These are phyloP conservation scores for Pythium brachiatum DNA, from an alignment of 352 stramenopile species.

Conservation along the genomic window DNA sequence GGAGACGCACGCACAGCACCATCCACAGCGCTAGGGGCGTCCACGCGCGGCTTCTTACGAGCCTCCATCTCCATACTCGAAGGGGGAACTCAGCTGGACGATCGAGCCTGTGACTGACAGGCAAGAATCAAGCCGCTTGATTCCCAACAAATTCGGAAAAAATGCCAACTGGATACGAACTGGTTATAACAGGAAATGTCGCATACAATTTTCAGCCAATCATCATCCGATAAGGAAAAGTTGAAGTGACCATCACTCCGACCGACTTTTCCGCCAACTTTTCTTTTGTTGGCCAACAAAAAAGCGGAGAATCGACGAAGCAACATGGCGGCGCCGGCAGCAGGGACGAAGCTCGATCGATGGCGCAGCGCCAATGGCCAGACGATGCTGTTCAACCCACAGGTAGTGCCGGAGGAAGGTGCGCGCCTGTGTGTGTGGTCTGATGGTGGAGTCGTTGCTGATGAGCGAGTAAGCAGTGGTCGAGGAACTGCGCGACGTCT, in stretches of 20 bases:
- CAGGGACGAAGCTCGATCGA: constrained; percentile 30
- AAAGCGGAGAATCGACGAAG: not conserved
- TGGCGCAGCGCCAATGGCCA: constrained; percentile 44
- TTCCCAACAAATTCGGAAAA: not conserved
- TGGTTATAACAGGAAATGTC: not conserved
- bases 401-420: constrained; percentile 48
- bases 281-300: not conserved
- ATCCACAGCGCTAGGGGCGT: not conserved
- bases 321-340: constrained; percentile 16
- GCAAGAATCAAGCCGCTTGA: too few species aligned
- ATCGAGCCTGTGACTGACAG: not conserved
- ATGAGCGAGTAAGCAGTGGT: constrained; percentile 29
- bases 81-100: too few species aligned
- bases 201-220: not conserved
- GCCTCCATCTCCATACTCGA: not conserved
- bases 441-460: not conserved
- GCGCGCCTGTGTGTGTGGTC: not conserved
- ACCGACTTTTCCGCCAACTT: not conserved
- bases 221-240: not conserved
- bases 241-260: not conserved
- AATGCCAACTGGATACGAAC: not conserved
- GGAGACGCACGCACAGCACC: too few species aligned
- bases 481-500: constrained; percentile 49
- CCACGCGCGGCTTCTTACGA: not conserved
- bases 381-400: constrained; percentile 57